Evolutionary conservation across 345 rosid species (phyloP).

Genomic region (Erucastrum elatum): DNA sequence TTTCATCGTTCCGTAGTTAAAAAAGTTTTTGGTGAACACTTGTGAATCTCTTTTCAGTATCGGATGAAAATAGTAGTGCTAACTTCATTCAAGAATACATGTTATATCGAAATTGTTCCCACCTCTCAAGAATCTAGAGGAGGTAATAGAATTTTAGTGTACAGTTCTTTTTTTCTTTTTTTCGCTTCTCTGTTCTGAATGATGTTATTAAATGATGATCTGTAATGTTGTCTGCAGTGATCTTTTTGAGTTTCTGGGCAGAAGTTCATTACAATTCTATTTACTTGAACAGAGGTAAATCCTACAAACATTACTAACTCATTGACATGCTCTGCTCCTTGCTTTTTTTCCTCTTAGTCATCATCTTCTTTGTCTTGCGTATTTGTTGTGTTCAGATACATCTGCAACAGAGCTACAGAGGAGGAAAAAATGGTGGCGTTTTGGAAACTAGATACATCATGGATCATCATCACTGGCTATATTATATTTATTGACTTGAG

Average conservation of each 20-base stretch:
- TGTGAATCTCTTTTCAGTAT: constrained; percentile 45
- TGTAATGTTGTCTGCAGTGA: constrained; percentile 45
- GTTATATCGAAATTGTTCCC: constrained; percentile 86
- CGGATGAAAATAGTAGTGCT: constrained; percentile 66
- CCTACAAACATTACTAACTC: neutral
- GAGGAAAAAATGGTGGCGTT: constrained; percentile 83
- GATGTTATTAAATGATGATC: neutral
- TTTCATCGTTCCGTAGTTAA: neutral
- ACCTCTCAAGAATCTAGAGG: constrained; percentile 55
- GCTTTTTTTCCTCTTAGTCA: neutral
- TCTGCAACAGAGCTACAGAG: constrained; percentile 46
- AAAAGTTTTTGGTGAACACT: neutral
- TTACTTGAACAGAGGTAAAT: constrained; percentile 60
- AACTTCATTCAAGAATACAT: constrained; percentile 90
- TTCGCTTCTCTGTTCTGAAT: neutral
- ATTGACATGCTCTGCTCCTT: neutral
- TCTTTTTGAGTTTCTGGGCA: constrained; percentile 92
- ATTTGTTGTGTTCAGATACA: constrained; percentile 29
- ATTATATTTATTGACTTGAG: constrained; percentile 36
- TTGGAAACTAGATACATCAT: constrained; percentile 47
- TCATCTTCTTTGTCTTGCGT: neutral
- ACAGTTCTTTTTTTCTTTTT: neutral
- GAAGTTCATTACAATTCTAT: constrained; percentile 97
- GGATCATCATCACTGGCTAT: constrained; percentile 16
- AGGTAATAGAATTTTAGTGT: constrained; percentile 46